Conservation (phyloP, 1,284 basidiomycete species). For the Leucoagaricus sp. region DNA sequence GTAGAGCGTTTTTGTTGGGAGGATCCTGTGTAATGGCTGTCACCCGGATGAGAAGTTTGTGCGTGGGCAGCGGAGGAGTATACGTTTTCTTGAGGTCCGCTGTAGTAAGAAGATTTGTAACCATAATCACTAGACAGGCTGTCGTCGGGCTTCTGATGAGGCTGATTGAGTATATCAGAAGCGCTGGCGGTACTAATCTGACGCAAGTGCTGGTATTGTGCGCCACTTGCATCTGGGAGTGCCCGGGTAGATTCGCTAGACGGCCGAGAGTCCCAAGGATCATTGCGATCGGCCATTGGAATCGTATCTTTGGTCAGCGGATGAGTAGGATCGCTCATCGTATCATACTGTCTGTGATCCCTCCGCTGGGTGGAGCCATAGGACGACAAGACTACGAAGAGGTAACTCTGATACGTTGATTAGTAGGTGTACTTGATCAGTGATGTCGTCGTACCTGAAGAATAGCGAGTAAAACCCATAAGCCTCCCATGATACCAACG, state of each 20-base stretch:
- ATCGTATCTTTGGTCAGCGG: constrained; percentile 62
- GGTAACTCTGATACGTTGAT: constrained; percentile 53
- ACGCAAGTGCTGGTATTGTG: constrained; percentile 45
- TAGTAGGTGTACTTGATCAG: constrained; percentile 1
- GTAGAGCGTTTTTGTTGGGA: constrained; percentile 1
- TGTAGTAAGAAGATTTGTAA: constrained; percentile 11
- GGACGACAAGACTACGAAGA: constrained; percentile 68
- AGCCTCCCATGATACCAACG: constrained; percentile 85
- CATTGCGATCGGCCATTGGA: constrained; percentile 61
- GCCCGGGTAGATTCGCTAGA: constrained; percentile 46
- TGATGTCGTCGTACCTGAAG: constrained; percentile 58
- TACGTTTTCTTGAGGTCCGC: background rate
- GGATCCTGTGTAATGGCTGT: background rate
- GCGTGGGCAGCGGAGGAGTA: background rate
- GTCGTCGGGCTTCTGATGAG: constrained; percentile 45
- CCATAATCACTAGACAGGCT: constrained; percentile 13
- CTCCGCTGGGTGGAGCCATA: constrained; percentile 76
- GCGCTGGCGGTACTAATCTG: constrained; percentile 57
- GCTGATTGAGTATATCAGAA: constrained; percentile 54
- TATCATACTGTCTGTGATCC: constrained; percentile 82
- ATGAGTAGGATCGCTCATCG: constrained; percentile 67
- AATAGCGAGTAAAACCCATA: constrained; percentile 78
- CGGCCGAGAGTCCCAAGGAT: constrained; percentile 74
- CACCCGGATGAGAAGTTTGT: background rate
- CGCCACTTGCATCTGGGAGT: constrained; percentile 11